Percentiles rank a stretch among this genome's conserved stretches.
Evolutionary conservation across 345 rosid species (phyloP).

Genomic region (Camelina laxa): DNA sequence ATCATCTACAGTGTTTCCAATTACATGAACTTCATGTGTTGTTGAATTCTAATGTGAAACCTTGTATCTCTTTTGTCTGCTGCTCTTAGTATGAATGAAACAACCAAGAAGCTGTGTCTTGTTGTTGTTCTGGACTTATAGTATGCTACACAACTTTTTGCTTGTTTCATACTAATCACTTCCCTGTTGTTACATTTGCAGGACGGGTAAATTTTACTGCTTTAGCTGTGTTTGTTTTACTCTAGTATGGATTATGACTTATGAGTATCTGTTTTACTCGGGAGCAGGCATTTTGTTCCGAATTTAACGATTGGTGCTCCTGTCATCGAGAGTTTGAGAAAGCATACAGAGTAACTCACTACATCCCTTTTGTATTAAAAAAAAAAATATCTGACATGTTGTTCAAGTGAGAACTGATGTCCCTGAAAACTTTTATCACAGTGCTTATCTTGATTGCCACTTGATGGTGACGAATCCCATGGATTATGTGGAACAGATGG

Average conservation of each 20-base stretch:
- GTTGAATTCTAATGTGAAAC: not conserved
- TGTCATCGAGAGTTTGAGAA: conserved; percentile 84
- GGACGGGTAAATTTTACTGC: conserved; percentile 34
- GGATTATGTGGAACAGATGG: conserved; percentile 79
- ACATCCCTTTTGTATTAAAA: not conserved
- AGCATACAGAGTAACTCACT: conserved; percentile 70
- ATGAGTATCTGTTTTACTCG: conserved; percentile 26
- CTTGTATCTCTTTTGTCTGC: not conserved
- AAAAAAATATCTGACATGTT: not conserved
- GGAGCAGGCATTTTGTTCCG: conserved; percentile 78
- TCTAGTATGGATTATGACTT: not conserved
- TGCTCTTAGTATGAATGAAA: not conserved
- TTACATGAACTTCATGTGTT: not conserved
- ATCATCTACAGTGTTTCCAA: too few species aligned
- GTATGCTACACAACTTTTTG: conserved; percentile 7
- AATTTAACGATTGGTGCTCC: conserved; percentile 92
- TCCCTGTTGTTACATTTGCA: conserved; percentile 21
- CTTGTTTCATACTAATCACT: conserved; percentile 20
- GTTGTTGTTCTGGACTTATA: not conserved
- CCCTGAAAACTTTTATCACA: conserved; percentile 25
- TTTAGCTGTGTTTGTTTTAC: not conserved
- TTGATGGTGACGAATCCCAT: conserved; percentile 91
- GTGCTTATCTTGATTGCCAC: conserved; percentile 95
- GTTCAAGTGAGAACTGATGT: not conserved
- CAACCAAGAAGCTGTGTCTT: not conserved